Evolutionary conservation across 805 yeast species (phyloP).

Genomic region (Ogataea nakhonphanomensis): DNA sequence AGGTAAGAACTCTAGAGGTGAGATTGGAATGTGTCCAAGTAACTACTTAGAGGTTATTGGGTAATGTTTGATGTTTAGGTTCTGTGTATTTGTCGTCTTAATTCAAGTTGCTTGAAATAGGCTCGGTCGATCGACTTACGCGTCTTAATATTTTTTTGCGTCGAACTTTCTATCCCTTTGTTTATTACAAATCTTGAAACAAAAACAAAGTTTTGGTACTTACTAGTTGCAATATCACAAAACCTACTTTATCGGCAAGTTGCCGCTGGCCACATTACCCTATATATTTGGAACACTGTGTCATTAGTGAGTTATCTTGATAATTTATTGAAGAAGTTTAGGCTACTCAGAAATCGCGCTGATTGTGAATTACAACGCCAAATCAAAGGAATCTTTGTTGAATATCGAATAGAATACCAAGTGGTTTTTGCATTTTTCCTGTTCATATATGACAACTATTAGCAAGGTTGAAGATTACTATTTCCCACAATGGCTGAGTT

Average conservation of each 20-base stretch:
- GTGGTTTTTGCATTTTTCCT: neutral
- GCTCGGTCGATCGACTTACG: too few species aligned
- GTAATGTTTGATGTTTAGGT: conserved; percentile 7
- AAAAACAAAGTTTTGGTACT: too few species aligned
- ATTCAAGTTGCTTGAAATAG: neutral
- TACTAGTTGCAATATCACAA: too few species aligned
- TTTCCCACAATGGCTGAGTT: conserved; percentile 22
- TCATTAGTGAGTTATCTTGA: too few species aligned
- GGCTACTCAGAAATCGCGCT: neutral
- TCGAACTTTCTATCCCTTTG: too few species aligned
- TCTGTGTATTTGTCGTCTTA: neutral
- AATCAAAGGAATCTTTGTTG: neutral
- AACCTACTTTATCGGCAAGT: too few species aligned
- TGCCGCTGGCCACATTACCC: too few species aligned
- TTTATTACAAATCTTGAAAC: too few species aligned
- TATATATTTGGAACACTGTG: too few species aligned
- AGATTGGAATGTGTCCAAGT: conserved; percentile 94
- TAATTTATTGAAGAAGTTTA: neutral
- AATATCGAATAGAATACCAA: neutral
- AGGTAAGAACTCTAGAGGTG: conserved; percentile 84
- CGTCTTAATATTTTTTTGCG: too few species aligned
- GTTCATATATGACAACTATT: neutral
- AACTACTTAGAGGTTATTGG: conserved; percentile 81
- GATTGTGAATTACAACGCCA: conserved; percentile 3
- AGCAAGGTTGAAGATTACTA: too few species aligned